Conservation (phyloP, 2,329 filamentous ascomycete genomes). For the Sporothrix dimorphospora region DNA sequence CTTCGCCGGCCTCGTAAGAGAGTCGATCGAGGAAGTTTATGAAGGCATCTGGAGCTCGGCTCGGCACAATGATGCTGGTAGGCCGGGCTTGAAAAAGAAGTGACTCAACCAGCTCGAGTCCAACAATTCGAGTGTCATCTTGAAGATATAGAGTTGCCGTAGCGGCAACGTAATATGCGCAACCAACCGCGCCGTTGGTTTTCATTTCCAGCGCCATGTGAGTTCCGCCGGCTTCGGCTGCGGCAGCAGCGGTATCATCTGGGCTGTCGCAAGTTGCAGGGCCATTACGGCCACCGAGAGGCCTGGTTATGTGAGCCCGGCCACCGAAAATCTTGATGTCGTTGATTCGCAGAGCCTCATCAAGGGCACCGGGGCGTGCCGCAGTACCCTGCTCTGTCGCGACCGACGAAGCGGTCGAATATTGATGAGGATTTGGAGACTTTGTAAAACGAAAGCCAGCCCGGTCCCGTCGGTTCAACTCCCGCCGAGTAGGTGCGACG, state of each 20-base stretch:
- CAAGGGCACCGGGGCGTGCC: not conserved
- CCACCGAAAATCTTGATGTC: not conserved
- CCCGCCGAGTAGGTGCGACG: not conserved
- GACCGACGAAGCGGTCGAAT: not conserved
- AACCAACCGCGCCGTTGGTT: conserved; percentile 73
- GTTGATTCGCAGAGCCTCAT: not conserved
- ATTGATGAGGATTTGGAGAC: not conserved
- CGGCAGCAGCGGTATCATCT: not conserved
- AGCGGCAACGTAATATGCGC: conserved; percentile 76
- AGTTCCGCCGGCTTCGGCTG: conserved; percentile 57
- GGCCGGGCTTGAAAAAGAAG: conserved; percentile 59
- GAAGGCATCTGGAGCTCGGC: conserved; percentile 50
- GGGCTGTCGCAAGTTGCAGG: not conserved
- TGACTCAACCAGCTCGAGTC: conserved; percentile 69
- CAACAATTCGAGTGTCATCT: conserved; percentile 72
- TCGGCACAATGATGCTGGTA: conserved; percentile 57
- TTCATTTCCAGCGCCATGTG: conserved; percentile 81
- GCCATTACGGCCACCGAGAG: not conserved
- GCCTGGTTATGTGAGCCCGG: no score
- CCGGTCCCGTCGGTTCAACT: not conserved
- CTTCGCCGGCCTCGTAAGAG: not conserved
- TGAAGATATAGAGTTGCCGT: conserved; percentile 74
- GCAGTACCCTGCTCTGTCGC: not conserved
- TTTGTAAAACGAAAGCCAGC: not conserved
- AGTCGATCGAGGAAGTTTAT: conserved; percentile 40